Conservation (phyloP, 768 basidiomycete species). For the Mycena epipterygia region DNA sequence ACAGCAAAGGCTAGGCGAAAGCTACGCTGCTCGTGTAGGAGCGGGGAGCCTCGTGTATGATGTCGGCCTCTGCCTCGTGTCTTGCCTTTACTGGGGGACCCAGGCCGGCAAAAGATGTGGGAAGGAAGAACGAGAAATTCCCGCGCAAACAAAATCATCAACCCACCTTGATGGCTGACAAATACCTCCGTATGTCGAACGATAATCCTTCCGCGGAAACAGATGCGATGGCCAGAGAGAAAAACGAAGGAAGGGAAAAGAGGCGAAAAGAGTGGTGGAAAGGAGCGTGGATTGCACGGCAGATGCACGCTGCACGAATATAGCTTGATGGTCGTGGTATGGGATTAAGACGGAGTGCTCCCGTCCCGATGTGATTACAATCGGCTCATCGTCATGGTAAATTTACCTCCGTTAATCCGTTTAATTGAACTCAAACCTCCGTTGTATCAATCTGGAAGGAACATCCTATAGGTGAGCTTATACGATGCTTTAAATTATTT, state of each 20-base stretch:
- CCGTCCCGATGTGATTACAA: background rate
- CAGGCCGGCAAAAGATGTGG: constrained; percentile 41
- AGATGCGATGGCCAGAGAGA: background rate
- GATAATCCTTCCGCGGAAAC: constrained; percentile 6
- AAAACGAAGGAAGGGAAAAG: background rate
- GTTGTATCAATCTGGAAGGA: background rate
- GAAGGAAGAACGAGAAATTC: constrained; percentile 27
- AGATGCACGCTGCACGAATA: constrained; percentile 8
- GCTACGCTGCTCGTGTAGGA: constrained; percentile 38
- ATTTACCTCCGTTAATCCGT: constrained; percentile 20
- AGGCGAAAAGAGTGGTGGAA: background rate
- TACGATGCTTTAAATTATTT: background rate
- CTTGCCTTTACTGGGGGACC: constrained; percentile 54
- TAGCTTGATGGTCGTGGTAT: constrained; percentile 22
- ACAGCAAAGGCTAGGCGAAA: constrained; percentile 36
- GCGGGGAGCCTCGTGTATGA: constrained; percentile 63
- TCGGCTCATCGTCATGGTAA: constrained; percentile 2
- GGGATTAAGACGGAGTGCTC: constrained; percentile 10
- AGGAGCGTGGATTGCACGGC: constrained; percentile 16
- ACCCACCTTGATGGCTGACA: constrained; percentile 16
- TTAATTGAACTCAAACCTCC: background rate
- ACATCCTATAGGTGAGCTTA: background rate
- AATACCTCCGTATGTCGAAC: constrained; percentile 13
- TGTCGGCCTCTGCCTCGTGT: constrained; percentile 63
- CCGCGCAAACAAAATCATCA: constrained; percentile 13